Evolutionary conservation across 1,284 basidiomycete genomes (phyloP).

Genomic region (Leccinum fallax): DNA sequence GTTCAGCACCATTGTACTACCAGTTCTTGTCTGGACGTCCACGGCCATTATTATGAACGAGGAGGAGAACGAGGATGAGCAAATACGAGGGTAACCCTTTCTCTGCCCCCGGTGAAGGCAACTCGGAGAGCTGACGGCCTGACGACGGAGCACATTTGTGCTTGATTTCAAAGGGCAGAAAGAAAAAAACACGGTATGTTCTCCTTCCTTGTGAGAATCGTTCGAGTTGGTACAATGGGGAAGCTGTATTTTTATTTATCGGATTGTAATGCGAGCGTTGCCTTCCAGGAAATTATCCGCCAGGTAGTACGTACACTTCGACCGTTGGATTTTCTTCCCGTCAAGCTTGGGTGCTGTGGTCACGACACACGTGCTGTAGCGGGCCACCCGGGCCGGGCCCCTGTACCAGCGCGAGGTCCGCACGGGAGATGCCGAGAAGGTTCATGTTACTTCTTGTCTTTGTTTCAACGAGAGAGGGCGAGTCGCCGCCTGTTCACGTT

Average conservation of each 20-base stretch:
- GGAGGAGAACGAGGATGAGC: not conserved
- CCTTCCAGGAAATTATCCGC: not conserved
- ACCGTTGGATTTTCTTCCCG: too few relatives aligned
- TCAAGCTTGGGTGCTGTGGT: too few relatives aligned
- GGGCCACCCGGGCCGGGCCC: too few relatives aligned
- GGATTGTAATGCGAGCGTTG: not conserved
- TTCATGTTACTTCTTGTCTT: not conserved
- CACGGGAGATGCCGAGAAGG: not conserved
- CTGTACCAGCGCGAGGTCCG: not conserved
- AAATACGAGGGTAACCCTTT: not conserved
- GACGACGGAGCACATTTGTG: not conserved
- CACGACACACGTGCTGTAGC: too few relatives aligned
- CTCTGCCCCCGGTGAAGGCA: not conserved
- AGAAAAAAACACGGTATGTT: not conserved
- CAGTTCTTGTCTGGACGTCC: not conserved
- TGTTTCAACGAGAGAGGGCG: not conserved
- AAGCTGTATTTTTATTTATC: not conserved
- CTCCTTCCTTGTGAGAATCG: too few relatives aligned
- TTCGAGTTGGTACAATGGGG: not conserved
- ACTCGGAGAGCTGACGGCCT: not conserved
- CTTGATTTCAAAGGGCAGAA: not conserved
- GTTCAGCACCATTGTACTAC: slow-evolving; percentile 9
- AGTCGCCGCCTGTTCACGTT: not conserved
- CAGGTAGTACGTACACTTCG: not conserved
- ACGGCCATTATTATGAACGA: not conserved